Evolutionary conservation across 169 alveolate genomes (phyloP).

Genomic region (Eimeria tenella): DNA sequence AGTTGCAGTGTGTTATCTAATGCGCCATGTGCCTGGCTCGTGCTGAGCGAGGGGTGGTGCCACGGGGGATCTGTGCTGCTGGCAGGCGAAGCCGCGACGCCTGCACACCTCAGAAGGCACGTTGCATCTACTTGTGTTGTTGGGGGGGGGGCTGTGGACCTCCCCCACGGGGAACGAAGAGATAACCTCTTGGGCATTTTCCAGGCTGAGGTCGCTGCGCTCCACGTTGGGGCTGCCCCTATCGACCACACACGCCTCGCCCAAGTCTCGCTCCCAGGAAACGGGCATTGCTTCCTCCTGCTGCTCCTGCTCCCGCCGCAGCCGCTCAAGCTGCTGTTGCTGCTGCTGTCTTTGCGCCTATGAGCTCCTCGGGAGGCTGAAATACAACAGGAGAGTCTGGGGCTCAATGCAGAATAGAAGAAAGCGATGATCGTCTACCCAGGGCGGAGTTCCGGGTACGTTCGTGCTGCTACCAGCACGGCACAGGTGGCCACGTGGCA

Average conservation of each 20-base stretch:
- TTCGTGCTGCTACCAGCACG: too few relatives aligned
- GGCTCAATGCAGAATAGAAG: background rate
- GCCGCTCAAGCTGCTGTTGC: background rate
- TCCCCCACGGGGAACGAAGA: constrained; percentile 75
- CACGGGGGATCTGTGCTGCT: too few relatives aligned
- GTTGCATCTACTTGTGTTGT: constrained; percentile 75
- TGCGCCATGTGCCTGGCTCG: too few relatives aligned
- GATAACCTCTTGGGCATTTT: constrained; percentile 23
- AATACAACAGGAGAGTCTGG: background rate
- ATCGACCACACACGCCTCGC: constrained; percentile 59
- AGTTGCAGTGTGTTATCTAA: too few relatives aligned
- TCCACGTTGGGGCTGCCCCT: constrained; percentile 56
- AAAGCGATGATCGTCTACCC: background rate
- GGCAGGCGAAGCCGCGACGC: too few relatives aligned
- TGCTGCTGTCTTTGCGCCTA: too few relatives aligned
- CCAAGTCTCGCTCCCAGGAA: constrained; percentile 65
- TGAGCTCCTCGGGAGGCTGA: too few relatives aligned
- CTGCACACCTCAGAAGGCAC: constrained; percentile 61
- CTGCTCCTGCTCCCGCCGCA: constrained; percentile 6
- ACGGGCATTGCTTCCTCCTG: background rate
- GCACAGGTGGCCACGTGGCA: too few relatives aligned
- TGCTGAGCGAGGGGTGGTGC: too few relatives aligned
- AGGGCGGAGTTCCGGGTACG: too few relatives aligned
- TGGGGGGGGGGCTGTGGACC: constrained; percentile 70
- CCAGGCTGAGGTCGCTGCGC: constrained; percentile 39